Percentiles rank a stretch among this genome's conserved stretches.
These are phyloP conservation scores for Trichoderma polysporum DNA, from an alignment of 2,329 filamentous ascomycete species.

Conservation along the genomic window DNA sequence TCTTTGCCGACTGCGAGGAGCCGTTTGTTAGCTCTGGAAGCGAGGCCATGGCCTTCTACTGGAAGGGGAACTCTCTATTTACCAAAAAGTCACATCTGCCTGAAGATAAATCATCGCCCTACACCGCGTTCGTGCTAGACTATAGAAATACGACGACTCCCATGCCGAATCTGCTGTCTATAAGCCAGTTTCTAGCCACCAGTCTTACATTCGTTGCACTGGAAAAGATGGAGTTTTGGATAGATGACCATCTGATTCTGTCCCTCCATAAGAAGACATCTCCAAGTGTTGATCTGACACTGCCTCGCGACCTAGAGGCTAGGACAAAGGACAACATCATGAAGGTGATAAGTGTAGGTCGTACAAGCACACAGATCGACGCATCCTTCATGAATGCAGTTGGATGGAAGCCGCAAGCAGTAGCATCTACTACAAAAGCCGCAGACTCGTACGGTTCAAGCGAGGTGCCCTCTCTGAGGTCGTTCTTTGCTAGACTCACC, in stretches of 20 bases:
- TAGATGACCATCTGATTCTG: conserved; percentile 83
- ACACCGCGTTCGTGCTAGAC: conserved; percentile 93
- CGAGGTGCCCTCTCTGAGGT: conserved; percentile 63
- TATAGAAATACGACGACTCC: conserved; percentile 88
- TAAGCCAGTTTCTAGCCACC: conserved; percentile 90
- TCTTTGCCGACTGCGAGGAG: conserved; percentile 97
- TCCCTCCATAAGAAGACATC: conserved; percentile 82
- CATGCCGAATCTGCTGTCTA: conserved; percentile 78
- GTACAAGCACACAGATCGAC: conserved; percentile 88
- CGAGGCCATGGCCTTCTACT: conserved; percentile 98
- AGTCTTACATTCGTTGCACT: conserved; percentile 94
- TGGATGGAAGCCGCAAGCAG: conserved; percentile 69
- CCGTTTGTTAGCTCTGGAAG: conserved; percentile 92
- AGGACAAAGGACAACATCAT: conserved; percentile 85
- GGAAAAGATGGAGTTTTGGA: conserved; percentile 81
- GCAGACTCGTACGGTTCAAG: conserved; percentile 50
- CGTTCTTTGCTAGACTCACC: conserved; percentile 79
- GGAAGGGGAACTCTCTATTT: conserved; percentile 97
- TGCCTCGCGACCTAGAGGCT: conserved; percentile 78
- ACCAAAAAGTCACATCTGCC: conserved; percentile 80
- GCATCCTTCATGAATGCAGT: conserved; percentile 85
- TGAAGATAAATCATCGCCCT: conserved; percentile 60
- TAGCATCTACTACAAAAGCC: conserved; percentile 41
- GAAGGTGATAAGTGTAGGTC: conserved; percentile 77
- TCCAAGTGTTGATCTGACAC: conserved; percentile 66